Base-by-base conservation (phyloP, 305 asterid species). In the Ilex paraguariensis region DNA sequence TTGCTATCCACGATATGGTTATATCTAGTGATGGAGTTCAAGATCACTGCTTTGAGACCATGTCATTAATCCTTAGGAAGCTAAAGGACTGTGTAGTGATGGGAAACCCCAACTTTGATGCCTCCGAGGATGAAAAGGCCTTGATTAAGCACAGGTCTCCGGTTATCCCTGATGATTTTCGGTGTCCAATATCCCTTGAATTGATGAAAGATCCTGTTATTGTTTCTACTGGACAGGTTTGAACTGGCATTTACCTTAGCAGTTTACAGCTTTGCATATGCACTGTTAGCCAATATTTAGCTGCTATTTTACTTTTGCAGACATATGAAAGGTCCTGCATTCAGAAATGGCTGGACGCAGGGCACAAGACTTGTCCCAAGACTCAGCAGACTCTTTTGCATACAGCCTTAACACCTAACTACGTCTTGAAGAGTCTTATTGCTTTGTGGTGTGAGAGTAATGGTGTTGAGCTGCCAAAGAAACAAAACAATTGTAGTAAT, bases 141-240 rank as follows among this genome's bases (percentile, higher is more conserved):
- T 70, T 82, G 45, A 63, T 81, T 40, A 85, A 74, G 79, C 96
- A 85, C 73, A 74, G 97, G 68, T 87, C 97, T 68, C 97, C 97
- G 0, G 87, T 92, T 55, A 87, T 92, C 63, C 98, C 98, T 0
- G 97, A 89, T 72, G 96, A 92, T 71, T 92, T 92, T 60, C 95
- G 98, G 16, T 92, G 98, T 65, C 97, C 98, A 6, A 87, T 92
- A 73, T 92, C 98, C 1, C 95, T 92, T 8, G 98, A 92, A 82
- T 80, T 92, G 81, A 92, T 92, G 98, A 88, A 87, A 71, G 98
- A 92, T 77, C 98, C 98, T 13, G 98, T 92, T 10, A 92, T 92
- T 71, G 98, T 92, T 62, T 92, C 98, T 40, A 89, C 98, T 7
- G 98, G 98, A 45, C 98, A 92, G 97, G 98, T 92, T 52, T 15